Evolutionary conservation across 495 filamentous ascomycete genomes (phyloP), one percentile per base, ranked within the genome.

Genomic region (Xylaria sp.): DNA sequence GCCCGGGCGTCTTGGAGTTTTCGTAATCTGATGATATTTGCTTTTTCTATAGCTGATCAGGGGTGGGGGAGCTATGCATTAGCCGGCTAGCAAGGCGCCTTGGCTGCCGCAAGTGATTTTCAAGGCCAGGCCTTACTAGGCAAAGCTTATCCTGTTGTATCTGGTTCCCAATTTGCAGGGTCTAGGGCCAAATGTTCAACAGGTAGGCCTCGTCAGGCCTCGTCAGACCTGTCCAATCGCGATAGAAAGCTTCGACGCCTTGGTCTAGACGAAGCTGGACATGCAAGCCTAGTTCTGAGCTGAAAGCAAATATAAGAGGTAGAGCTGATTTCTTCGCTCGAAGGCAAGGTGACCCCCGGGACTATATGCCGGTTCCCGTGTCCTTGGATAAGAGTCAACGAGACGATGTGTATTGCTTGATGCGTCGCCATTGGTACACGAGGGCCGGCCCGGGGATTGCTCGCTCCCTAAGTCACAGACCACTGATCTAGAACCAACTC

Each of bases 51-150:
- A 71, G 50, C 61, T 66, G 61, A 55, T 52, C 61, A 71, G 69
- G 69, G 69, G 29, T 55, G 35, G 50, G 57, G 69, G n/a, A 70
- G 61, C 37, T 58, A 50, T 64, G 69, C 69, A 71, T 71, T 71
- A 71, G 68, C 43, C 68, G 50, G 53, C 14, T 37, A 70, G 67
- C 57, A 46, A 43, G 58, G 58, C 48, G 35, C 68, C 33, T 68
- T 62, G 68, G 35, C 58, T 63, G 31, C 46, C 58, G 68, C 37
- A 63, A 40, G 44, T 70, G 58, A 44, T 55, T 53, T 55, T 53
- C 29, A 55, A 70, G 24, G 19, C 67, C 44, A 70, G 68, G 26
- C 68, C 46, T 24, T 53, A 33, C 67, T 44, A 52, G 68, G 68
- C 58, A 63, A 62, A 63, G 44, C 41, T 43, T 35, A 61, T 69